Conservation (phyloP, 2,329 filamentous ascomycete genomes). For the Pseudocercospora fuligena region DNA sequence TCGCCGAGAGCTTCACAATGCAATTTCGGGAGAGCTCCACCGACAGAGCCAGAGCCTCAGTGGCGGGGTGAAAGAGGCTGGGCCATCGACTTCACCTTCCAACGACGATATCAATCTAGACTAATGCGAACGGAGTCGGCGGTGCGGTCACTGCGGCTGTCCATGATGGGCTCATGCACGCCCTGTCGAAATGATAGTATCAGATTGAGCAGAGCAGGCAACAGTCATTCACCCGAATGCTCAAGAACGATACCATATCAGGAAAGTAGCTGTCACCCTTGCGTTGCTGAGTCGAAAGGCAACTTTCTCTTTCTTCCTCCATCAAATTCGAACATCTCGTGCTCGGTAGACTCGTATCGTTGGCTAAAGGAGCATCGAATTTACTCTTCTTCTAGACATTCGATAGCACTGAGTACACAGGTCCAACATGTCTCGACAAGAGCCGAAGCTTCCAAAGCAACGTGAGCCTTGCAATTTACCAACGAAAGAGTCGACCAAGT, state of each 20-base stretch:
- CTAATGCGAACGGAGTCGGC: not conserved
- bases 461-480: conserved; percentile 33
- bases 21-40: conserved; percentile 1
- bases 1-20: not conserved
- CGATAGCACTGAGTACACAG: not conserved
- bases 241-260: conserved; percentile 1
- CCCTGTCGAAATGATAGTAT: not conserved
- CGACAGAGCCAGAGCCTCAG: not conserved
- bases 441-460: conserved; percentile 27
- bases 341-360: not conserved
- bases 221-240: not conserved
- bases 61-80: not conserved
- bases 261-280: conserved; percentile 17
- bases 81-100: not conserved
- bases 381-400: not conserved
- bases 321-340: not conserved
- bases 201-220: not conserved
- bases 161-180: not conserved
- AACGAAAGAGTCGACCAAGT: conserved; percentile 43
- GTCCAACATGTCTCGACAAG: conserved; percentile 23
- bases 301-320: not conserved
- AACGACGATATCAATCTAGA: not conserved
- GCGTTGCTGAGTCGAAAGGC: not conserved
- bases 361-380: not conserved
- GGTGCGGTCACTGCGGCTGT: not conserved